A percentile compares a stretch with the other conserved stretches of the same genome.
These are phyloP conservation scores for Talaromyces atroroseus DNA, from an alignment of 2,329 filamentous ascomycete genomes.

Conservation along the genomic window DNA sequence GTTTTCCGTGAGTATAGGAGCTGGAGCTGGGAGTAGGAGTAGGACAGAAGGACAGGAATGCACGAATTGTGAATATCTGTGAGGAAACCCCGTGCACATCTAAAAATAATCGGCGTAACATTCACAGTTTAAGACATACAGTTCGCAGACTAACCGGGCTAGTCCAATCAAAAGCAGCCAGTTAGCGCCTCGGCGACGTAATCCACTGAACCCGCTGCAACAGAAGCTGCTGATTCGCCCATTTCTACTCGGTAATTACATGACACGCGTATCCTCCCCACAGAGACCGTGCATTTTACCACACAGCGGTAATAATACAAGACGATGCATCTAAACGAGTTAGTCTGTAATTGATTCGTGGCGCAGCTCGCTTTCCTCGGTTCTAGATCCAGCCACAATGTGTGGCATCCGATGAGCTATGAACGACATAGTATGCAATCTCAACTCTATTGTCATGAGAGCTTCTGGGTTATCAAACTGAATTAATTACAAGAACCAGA, in stretches of 20 bases:
- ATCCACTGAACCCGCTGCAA: neutral
- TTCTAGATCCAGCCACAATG: neutral
- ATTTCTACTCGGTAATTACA: neutral
- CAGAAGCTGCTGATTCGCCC: neutral
- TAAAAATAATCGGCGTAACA: neutral
- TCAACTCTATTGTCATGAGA: neutral
- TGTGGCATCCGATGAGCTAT: too few relatives aligned
- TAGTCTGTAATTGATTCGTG: neutral
- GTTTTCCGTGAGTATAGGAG: neutral
- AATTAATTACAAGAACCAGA: neutral
- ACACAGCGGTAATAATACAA: neutral
- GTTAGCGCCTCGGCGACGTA: neutral
- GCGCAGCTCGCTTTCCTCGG: neutral
- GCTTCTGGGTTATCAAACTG: neutral
- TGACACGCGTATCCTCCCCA: neutral
- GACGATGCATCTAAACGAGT: neutral
- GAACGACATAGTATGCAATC: neutral
- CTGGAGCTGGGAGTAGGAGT: neutral
- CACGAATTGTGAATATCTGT: neutral
- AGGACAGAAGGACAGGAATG: neutral
- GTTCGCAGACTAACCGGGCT: neutral
- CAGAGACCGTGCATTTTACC: neutral
- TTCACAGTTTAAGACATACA: neutral
- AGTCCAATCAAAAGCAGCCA: neutral
- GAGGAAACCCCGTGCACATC: neutral